These are phyloP conservation scores for Lactuca sativa DNA, from an alignment of 129 eudicot species.

Conservation along the genomic window DNA sequence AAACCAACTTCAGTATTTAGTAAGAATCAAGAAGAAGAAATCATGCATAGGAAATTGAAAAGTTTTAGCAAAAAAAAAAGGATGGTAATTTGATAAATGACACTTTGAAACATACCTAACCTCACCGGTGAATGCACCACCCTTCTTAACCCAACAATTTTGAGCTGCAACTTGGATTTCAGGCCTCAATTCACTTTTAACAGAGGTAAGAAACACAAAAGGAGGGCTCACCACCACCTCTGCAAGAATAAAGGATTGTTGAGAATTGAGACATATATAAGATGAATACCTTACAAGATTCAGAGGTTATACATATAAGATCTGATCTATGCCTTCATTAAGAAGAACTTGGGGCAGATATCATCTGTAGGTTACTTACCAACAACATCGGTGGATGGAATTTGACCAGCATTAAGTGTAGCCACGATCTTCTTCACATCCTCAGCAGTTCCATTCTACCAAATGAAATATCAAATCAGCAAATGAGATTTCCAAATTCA, in stretches of 20 bases:
- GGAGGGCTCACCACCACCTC: slow-evolving; percentile 99
- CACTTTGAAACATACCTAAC: slow-evolving; percentile 60
- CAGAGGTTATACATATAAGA: too few species aligned
- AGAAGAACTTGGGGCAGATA: not conserved
- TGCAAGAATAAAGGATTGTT: slow-evolving; percentile 37
- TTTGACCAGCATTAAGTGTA: slow-evolving; percentile 67
- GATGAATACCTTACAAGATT: not conserved
- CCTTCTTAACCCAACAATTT: slow-evolving; percentile 97
- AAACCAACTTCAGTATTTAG: slow-evolving; percentile 14
- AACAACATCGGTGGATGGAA: slow-evolving; percentile 80
- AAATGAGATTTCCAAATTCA: slow-evolving; percentile 14
- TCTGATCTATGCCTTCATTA: not conserved
- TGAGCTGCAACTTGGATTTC: slow-evolving; percentile 96
- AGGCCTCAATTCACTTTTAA: slow-evolving; percentile 63
- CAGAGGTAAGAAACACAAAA: slow-evolving; percentile 75
- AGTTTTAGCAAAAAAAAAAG: not conserved
- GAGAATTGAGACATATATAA: not conserved
- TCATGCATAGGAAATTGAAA: not conserved
- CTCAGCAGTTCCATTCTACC: slow-evolving; percentile 81
- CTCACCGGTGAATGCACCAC: slow-evolving; percentile 98
- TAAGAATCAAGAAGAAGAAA: not conserved
- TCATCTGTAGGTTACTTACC: slow-evolving; percentile 49
- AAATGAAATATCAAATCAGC: slow-evolving; percentile 12
- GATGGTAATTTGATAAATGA: not conserved
- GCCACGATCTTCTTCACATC: slow-evolving; percentile 88